Conservation (phyloP, 169 alveolate genomes). For the Plasmodium knowlesi region DNA sequence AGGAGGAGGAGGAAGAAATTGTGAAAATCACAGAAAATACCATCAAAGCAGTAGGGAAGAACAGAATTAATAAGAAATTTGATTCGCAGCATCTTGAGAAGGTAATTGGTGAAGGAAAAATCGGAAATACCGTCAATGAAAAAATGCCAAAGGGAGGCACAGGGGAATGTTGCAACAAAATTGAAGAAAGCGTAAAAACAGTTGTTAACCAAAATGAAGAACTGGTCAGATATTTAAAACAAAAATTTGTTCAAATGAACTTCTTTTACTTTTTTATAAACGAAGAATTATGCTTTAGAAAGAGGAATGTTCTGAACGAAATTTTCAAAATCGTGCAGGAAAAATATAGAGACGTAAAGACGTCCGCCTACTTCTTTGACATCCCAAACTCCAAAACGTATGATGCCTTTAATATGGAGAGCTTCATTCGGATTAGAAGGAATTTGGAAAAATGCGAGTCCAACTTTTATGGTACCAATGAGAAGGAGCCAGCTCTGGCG, state of each 20-base stretch:
- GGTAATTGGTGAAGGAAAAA: not conserved
- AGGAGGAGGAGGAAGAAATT: not conserved
- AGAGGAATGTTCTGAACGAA: constrained; percentile 7
- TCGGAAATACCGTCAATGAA: not conserved
- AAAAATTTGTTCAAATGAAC: constrained; percentile 33
- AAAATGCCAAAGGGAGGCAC: not conserved
- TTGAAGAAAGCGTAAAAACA: not conserved
- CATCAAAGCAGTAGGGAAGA: not conserved
- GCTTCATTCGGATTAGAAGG: constrained; percentile 11
- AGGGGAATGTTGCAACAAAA: not conserved
- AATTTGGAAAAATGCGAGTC: constrained; percentile 41
- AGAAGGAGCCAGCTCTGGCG: not conserved
- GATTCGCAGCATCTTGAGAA: not conserved
- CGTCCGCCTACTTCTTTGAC: constrained; percentile 71
- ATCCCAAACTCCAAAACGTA: constrained; percentile 6
- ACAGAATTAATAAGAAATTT: not conserved
- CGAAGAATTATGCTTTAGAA: constrained; percentile 44
- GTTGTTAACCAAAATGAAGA: constrained; percentile 46
- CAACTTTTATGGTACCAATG: constrained; percentile 1
- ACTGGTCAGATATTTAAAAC: constrained; percentile 14
- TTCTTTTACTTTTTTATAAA: constrained; percentile 51
- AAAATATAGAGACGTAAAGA: constrained; percentile 34
- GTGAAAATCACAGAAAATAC: not conserved
- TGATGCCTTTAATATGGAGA: constrained; percentile 20
- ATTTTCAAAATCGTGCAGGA: constrained; percentile 14